Evolutionary conservation across 768 basidiomycete genomes (phyloP).

Genomic region (Candolleomyces aberdarensis): DNA sequence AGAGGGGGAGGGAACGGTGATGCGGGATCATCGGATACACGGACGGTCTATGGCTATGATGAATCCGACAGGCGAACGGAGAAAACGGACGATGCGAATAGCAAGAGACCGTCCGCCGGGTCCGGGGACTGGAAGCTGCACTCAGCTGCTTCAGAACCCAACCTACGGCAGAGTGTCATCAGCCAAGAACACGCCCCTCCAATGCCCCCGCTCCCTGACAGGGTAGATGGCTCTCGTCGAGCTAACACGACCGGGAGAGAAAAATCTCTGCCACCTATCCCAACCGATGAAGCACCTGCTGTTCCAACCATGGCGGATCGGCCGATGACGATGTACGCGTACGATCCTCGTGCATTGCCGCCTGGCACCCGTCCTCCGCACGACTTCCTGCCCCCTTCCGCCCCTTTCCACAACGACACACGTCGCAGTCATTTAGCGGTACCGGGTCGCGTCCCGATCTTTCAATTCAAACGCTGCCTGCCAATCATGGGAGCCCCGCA

Average conservation of each 20-base stretch:
- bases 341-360: slow-evolving; percentile 50
- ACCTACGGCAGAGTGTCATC: slow-evolving; percentile 45
- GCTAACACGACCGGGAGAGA: slow-evolving; percentile 44
- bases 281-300: slow-evolving; percentile 50
- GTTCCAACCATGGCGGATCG: slow-evolving; percentile 43
- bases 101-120: slow-evolving; percentile 28
- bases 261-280: slow-evolving; percentile 78
- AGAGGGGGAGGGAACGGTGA: slow-evolving; percentile 13
- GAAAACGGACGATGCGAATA: slow-evolving; percentile 30
- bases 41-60: slow-evolving; percentile 40
- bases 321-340: slow-evolving; percentile 64
- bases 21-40: slow-evolving; percentile 52
- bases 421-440: slow-evolving; percentile 77
- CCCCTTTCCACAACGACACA: slow-evolving; percentile 59
- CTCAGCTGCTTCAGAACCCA: slow-evolving; percentile 58
- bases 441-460: slow-evolving; percentile 55
- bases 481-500: slow-evolving; percentile 26
- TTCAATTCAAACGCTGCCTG: slow-evolving; percentile 49
- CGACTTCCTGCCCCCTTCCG: slow-evolving; percentile 59
- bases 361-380: slow-evolving; percentile 41
- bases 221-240: slow-evolving; percentile 10
- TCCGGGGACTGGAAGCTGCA: slow-evolving; percentile 38
- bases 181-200: slow-evolving; percentile 28
- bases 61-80: slow-evolving; percentile 41
- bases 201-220: slow-evolving; percentile 19